Base-by-base conservation (phyloP, 768 basidiomycete species). In the Guyanaporus albipodus region DNA sequence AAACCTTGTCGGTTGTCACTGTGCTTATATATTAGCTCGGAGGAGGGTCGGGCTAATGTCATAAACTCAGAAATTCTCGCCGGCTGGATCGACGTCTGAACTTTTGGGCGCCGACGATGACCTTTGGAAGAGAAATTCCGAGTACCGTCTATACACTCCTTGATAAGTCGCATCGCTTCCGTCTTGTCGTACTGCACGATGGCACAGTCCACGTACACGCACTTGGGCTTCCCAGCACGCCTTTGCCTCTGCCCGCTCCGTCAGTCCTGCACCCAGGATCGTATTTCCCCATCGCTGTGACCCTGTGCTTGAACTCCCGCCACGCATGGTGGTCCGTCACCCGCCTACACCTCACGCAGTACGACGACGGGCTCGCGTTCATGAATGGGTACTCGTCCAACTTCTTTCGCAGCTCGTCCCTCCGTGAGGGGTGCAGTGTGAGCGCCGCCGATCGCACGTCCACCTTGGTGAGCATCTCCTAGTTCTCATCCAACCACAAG, bases 221-320 rank as follows among this genome's bases (percentile, higher is more conserved):
- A 85, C 36, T 72, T 71, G 2, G n/a, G 81, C 75, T 46, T 67
- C 66, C 83, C 83, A 85, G 55, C 81, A 85, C 1, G 75, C 71
- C 52, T 68, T 66, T 17, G 83, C 78, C 53, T 80, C 77, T 0
- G 71, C 64, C 81, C 82, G 84, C 28, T 73, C 72, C 11, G 57
- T 56, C 40, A 85, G 60, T 2, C 82, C 82, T 9, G 48, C 42
- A 9, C 73, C 66, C 48, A 73, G 34, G 29, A 85, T 67, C 6
- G 79, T 79, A 55, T 85, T 82, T 4, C 82, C 83, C 83, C 66
- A 85, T 76, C 68, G 82, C 82, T 39, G 69, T 52, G 6, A 77
- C 57, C 43, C 65, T 73, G 54, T 77, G 71, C 57, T 83, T 84
- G 45, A 85, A 70, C 58, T 82, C 79, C 54, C 79, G 70, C 83